Evolutionary conservation across 2,329 filamentous ascomycete genomes (phyloP).

Genomic region (Colletotrichum musicola): DNA sequence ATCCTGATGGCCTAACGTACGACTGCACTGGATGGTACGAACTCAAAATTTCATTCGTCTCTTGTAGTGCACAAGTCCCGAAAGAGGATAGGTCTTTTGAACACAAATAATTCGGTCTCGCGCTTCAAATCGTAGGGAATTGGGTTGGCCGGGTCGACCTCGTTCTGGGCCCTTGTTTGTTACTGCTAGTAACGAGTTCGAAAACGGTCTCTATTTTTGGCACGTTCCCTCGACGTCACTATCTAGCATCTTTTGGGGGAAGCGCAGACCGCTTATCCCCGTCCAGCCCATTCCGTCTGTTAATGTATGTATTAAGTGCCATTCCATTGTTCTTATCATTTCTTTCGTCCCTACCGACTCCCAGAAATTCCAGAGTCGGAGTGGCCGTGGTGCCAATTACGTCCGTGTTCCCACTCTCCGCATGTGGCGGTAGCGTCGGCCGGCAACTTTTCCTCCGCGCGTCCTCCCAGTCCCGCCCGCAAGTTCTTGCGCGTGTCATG

Average conservation of each 20-base stretch:
- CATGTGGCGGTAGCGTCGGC: conserved; percentile 28
- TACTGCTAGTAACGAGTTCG: not conserved
- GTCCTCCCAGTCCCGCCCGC: not conserved
- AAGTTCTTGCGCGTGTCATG: not conserved
- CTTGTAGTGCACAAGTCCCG: too few relatives aligned
- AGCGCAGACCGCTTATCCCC: conserved; percentile 2
- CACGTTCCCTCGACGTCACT: conserved; percentile 27
- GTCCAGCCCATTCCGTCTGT: too few relatives aligned
- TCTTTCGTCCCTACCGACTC: not conserved
- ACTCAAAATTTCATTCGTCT: conserved; percentile 5
- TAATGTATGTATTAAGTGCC: too few relatives aligned
- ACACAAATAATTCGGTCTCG: not conserved
- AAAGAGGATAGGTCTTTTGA: conserved; percentile 12
- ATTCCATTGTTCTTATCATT: not conserved
- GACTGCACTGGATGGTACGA: conserved; percentile 3
- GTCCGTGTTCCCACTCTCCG: conserved; percentile 18
- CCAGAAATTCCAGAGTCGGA: conserved; percentile 11
- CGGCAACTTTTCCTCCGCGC: conserved; percentile 27
- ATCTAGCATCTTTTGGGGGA: not conserved
- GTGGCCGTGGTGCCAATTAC: conserved; percentile 20
- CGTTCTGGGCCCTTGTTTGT: not conserved
- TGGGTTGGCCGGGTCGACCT: not conserved
- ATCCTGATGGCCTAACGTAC: not conserved
- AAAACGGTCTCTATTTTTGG: conserved; percentile 26
- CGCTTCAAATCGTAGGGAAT: not conserved